phyloP scores from a whole-genome alignment of 805 yeast species.

The Ogataea sp. region DNA sequence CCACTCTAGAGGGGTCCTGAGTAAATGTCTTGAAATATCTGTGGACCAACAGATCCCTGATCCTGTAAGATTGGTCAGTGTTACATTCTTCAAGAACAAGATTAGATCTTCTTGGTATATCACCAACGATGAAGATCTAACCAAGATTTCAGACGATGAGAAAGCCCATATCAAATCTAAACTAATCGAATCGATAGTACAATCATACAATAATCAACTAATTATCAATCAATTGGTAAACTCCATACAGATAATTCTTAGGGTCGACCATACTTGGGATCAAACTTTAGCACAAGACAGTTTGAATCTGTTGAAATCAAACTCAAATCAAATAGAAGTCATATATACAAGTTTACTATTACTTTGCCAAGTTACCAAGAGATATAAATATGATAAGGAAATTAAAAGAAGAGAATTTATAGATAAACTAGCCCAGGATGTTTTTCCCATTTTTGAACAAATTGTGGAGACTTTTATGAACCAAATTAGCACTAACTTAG shows the following conservation, averaged over 20 bases:
- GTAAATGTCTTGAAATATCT: constrained; percentile 35
- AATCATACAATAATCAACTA: constrained; percentile 42
- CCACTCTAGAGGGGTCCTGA: constrained; percentile 36
- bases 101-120: constrained; percentile 56
- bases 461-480: constrained; percentile 44
- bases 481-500: constrained; percentile 17
- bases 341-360: constrained; percentile 63
- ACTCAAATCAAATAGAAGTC: constrained; percentile 30
- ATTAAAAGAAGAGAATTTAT: constrained; percentile 37
- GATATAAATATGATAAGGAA: constrained; percentile 62
- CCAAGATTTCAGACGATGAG: constrained; percentile 39
- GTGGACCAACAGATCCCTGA: constrained; percentile 31
- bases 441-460: constrained; percentile 56
- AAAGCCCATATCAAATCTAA: constrained; percentile 58
- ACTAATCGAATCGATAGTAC: constrained; percentile 50
- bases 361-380: constrained; percentile 59
- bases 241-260: constrained; percentile 46
- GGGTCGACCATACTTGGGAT: constrained; percentile 40
- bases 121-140: no score
- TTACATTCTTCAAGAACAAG: constrained; percentile 76
- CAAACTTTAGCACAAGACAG: constrained; percentile 41
- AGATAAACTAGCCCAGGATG: constrained; percentile 44
- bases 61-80: constrained; percentile 61
- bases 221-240: constrained; percentile 51
- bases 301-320: constrained; percentile 33